A percentile compares a stretch with the other conserved stretches of the same genome.
Evolutionary conservation across 257 asterid genomes (phyloP).

Genomic region (Gentiana macrophylla): DNA sequence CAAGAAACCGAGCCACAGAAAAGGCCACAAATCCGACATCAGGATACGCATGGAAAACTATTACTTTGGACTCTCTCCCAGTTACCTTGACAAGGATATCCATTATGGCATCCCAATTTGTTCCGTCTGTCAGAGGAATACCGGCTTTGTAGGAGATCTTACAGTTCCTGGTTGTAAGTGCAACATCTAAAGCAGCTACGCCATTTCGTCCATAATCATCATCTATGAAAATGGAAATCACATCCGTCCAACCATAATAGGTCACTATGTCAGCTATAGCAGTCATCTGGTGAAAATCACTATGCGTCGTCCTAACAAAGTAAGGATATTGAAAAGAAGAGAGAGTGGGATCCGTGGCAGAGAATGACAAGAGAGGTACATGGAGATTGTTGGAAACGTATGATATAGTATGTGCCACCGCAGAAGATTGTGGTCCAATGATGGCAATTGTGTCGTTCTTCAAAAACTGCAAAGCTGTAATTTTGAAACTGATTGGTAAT

Average conservation of each 20-base stretch:
- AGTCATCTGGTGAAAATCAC: slow-evolving; percentile 39
- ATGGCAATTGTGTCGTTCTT: slow-evolving; percentile 33
- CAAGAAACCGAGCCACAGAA: slow-evolving; percentile 43
- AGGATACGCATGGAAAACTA: slow-evolving; percentile 46
- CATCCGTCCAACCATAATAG: slow-evolving; percentile 36
- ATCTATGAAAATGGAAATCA: slow-evolving; percentile 26
- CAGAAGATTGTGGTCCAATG: slow-evolving; percentile 48
- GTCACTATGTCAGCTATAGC: slow-evolving; percentile 34
- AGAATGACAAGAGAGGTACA: slow-evolving; percentile 37
- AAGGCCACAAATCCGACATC: slow-evolving; percentile 41
- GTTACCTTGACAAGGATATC: slow-evolving; percentile 38
- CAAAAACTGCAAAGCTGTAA: slow-evolving; percentile 39
- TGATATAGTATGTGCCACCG: slow-evolving; percentile 28
- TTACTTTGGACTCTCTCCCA: slow-evolving; percentile 55
- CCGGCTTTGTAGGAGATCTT: slow-evolving; percentile 33
- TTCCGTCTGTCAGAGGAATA: slow-evolving; percentile 22
- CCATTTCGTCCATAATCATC: slow-evolving; percentile 46
- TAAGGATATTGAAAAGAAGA: slow-evolving; percentile 40
- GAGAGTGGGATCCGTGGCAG: slow-evolving; percentile 44
- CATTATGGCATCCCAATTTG: slow-evolving; percentile 22
- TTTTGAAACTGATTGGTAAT: too few species aligned
- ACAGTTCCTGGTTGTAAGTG: slow-evolving; percentile 31
- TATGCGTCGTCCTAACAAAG: slow-evolving; percentile 32
- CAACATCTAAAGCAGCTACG: slow-evolving; percentile 34
- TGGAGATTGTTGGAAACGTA: slow-evolving; percentile 36